Base-by-base conservation (phyloP, 352 stramenopile genomes). In the Pythium myriotylum region DNA sequence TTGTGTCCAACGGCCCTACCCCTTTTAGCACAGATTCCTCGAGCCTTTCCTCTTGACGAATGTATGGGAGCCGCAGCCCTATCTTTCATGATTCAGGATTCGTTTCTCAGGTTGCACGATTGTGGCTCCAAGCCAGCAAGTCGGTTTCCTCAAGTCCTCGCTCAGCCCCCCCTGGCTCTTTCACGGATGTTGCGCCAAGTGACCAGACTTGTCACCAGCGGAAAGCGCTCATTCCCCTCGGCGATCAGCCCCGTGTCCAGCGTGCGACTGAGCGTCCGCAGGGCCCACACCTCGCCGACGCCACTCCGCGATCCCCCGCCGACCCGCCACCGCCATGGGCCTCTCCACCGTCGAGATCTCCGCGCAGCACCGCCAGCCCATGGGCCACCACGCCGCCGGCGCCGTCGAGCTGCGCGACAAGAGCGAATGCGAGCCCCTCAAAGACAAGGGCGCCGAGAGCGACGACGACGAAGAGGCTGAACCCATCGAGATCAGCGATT, bases 41-140 rank as follows among this genome's bases (percentile, higher is more conserved):
- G 10, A 35, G 29, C 10, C 29, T 10, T 35, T 35, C 13, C 29
- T 5, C 10, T 35, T 35, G 29, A n/a, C n/a, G n/a, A n/a, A n/a
- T n/a, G n/a, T n/a, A n/a, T n/a, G n/a, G n/a, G n/a, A n/a, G n/a
- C n/a, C n/a, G n/a, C n/a, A n/a, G n/a, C n/a, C n/a, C n/a, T n/a
- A n/a, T n/a, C n/a, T n/a, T n/a, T n/a, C n/a, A n/a, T n/a, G n/a
- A 61, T 61, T 61, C 59, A 61, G 55, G 60, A 68, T 68, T 69
- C 62, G 45, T 39, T 22, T 0, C 24, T 1, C 10, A 29, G 19
- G 61, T 63, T 52, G 47, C 39, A 32, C 20, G 47, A 63, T 29
- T 59, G 46, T 59, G 0, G 22, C 16, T n/a, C 7, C 52, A 62
- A 59, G 17, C 37, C 39, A 70, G 61, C 33, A 58, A 70, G 62